A percentile compares a stretch with the other conserved stretches of the same genome.
Conservation (phyloP, 2,329 filamentous ascomycete species). For the Xylaria polymorpha region DNA sequence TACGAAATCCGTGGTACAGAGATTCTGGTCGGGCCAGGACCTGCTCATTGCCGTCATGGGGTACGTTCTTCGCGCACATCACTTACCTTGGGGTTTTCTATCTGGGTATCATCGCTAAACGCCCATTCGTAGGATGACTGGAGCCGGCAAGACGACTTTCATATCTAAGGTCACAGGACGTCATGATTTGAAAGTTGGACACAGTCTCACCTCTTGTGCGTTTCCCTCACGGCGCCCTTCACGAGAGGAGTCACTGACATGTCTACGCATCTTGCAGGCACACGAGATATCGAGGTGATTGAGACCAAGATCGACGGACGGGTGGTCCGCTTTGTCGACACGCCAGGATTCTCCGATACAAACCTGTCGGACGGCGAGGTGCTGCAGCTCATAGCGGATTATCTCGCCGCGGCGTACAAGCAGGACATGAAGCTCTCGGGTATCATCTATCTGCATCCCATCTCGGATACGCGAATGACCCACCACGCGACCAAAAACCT, state of each 20-base stretch:
- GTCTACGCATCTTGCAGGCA: slow-evolving; percentile 40
- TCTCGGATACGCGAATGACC: slow-evolving; percentile 56
- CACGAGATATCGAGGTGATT: slow-evolving; percentile 47
- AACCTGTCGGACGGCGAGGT: slow-evolving; percentile 57
- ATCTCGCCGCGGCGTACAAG: slow-evolving; percentile 51
- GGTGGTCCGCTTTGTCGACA: slow-evolving; percentile 55
- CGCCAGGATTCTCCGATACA: slow-evolving; percentile 61
- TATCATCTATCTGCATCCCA: slow-evolving; percentile 60
- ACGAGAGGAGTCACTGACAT: neutral
- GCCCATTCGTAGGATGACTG: slow-evolving; percentile 48
- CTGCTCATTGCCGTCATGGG: slow-evolving; percentile 43
- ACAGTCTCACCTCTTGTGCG: slow-evolving; percentile 51
- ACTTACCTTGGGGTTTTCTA: neutral
- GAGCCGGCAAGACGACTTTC: slow-evolving; percentile 54
- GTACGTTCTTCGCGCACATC: slow-evolving; percentile 24
- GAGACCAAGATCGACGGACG: slow-evolving; percentile 47
- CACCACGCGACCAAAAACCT: slow-evolving; percentile 56
- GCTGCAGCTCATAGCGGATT: slow-evolving; percentile 56
- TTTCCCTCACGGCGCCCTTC: neutral
- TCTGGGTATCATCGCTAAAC: neutral
- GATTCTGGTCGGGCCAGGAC: slow-evolving; percentile 32
- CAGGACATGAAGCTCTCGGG: slow-evolving; percentile 53
- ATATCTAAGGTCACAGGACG: slow-evolving; percentile 52
- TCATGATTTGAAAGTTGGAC: slow-evolving; percentile 49
- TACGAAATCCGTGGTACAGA: slow-evolving; percentile 36